Evolutionary conservation across 2,329 filamentous ascomycete species (phyloP).

Genomic region (Huntiella decipiens): DNA sequence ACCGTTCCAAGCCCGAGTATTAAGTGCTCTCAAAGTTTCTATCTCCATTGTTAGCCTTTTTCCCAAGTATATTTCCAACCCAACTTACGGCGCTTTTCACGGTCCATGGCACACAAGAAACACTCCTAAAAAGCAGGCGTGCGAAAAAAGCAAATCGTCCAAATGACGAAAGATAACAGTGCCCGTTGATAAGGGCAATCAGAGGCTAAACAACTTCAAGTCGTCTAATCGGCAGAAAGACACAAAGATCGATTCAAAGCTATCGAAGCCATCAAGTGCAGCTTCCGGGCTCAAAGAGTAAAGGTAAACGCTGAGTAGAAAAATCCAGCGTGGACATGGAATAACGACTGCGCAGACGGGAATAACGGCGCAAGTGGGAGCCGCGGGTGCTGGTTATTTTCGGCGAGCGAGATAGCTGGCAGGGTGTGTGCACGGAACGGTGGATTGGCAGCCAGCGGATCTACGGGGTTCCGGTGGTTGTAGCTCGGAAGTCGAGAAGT

Average conservation of each 20-base stretch:
- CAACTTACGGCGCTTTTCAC: constrained; percentile 11
- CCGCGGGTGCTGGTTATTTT: neutral
- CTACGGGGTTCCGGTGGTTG: neutral
- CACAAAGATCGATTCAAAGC: constrained; percentile 1
- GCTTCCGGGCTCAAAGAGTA: constrained; percentile 9
- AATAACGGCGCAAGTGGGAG: neutral
- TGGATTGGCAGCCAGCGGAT: neutral
- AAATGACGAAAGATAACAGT: neutral
- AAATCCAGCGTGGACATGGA: constrained; percentile 10
- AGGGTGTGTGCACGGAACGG: too few species aligned
- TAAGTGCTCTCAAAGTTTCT: constrained; percentile 53
- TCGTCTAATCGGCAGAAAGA: neutral
- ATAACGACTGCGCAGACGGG: neutral
- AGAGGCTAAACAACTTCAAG: neutral
- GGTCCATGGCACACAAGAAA: constrained; percentile 12
- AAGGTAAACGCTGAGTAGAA: constrained; percentile 9
- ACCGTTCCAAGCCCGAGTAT: constrained; percentile 73
- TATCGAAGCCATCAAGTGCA: constrained; percentile 9
- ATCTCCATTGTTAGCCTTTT: constrained; percentile 42
- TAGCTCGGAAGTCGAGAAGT: neutral
- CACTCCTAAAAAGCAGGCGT: constrained; percentile 4
- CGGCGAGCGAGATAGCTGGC: neutral
- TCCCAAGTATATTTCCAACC: constrained; percentile 5
- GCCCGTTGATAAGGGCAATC: neutral
- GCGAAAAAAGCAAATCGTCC: neutral